Percentiles rank a stretch among this genome's conserved stretches.
Evolutionary conservation across 371 early-diverging fungal species (phyloP).

Genomic region (Syncephalis fuscata): DNA sequence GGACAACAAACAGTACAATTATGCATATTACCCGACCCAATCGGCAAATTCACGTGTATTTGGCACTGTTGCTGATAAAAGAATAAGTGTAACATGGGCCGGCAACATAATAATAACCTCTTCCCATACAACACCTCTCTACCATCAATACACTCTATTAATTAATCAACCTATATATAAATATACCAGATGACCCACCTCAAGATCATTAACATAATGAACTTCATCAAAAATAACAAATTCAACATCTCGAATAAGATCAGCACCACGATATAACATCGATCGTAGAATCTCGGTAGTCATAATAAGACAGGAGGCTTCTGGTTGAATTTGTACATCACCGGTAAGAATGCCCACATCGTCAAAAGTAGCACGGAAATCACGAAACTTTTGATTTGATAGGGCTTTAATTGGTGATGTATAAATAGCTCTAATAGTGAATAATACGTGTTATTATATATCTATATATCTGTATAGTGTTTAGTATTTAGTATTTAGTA

Average conservation of each 20-base stretch:
- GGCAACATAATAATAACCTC: conserved; percentile 99
- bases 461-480: too few species aligned
- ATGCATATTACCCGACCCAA: conserved; percentile 81
- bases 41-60: conserved; percentile 98
- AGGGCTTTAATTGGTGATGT: conserved; percentile 99
- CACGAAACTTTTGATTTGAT: conserved; percentile 98
- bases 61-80: conserved; percentile 98
- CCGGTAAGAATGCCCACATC: conserved; percentile 98
- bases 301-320: conserved; percentile 96
- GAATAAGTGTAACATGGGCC: conserved; percentile 79
- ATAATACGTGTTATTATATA: too few species aligned
- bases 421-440: conserved; percentile 69
- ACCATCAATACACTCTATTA: conserved; percentile 11
- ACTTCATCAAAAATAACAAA: conserved; percentile 99
- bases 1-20: neutral
- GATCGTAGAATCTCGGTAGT: conserved; percentile 98
- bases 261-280: conserved; percentile 97
- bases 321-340: conserved; percentile 95
- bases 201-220: conserved; percentile 98
- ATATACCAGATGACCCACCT: conserved; percentile 20
- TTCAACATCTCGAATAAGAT: conserved; percentile 93
- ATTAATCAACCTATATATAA: neutral
- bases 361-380: conserved; percentile 83
- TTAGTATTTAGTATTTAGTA: too few species aligned
- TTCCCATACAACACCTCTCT: conserved; percentile 99